phyloP scores from a whole-genome alignment of 2,329 filamentous ascomycete genomes.

The Sclerotinia subarctica region DNA sequence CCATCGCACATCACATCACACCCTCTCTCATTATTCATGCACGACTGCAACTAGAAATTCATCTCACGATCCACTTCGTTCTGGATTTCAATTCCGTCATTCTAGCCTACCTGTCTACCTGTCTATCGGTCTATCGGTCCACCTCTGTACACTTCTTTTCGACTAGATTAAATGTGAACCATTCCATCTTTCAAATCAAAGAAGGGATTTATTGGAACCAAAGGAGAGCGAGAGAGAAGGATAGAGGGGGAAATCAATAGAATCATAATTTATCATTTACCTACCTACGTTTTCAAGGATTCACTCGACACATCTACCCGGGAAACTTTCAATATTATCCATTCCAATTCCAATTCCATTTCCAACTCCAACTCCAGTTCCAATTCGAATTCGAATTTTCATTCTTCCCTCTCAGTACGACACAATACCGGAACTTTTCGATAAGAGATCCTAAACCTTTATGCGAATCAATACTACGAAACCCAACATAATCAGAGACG shows the following conservation, averaged over 20 bases:
- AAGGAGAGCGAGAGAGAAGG: neutral
- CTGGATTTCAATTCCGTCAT: neutral
- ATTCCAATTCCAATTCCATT: neutral
- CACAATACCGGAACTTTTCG: neutral
- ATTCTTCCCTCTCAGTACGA: neutral
- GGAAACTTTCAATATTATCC: neutral
- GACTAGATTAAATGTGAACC: neutral
- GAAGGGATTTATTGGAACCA: neutral
- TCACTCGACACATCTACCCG: neutral
- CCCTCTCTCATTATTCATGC: neutral
- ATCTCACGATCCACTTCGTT: slow-evolving; percentile 5
- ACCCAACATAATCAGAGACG: slow-evolving; percentile 4
- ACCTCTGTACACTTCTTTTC: neutral
- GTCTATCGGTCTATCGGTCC: neutral
- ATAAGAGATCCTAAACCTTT: neutral
- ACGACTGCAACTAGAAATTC: slow-evolving; percentile 7
- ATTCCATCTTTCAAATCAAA: neutral
- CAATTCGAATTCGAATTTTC: neutral
- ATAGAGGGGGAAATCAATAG: neutral
- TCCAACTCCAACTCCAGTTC: neutral
- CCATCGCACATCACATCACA: too few relatives aligned
- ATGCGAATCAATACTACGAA: neutral
- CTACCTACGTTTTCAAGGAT: neutral
- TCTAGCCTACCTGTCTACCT: neutral
- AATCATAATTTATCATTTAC: neutral